Percentiles rank a stretch among this genome's conserved stretches.
Conservation (phyloP, 1,284 basidiomycete genomes). For the Cutaneotrichosporon arboriforme region DNA sequence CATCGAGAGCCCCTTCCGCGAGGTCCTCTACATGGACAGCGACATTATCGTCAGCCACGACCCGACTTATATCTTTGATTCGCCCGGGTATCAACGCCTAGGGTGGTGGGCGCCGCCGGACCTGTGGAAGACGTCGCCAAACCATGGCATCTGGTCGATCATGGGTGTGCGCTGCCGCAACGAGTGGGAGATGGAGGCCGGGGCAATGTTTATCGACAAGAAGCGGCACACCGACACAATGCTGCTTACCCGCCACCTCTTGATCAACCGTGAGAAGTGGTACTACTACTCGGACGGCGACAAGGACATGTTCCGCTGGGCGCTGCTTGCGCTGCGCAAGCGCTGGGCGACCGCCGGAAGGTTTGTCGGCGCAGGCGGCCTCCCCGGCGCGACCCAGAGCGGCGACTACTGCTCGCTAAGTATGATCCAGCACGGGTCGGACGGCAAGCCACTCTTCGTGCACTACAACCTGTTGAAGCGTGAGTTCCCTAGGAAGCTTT, state of each 20-base stretch:
- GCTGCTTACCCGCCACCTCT: conserved; percentile 48
- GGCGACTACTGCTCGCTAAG: conserved; percentile 46
- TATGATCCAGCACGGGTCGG: conserved; percentile 51
- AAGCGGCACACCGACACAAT: conserved; percentile 50
- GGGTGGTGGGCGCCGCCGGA: conserved; percentile 43
- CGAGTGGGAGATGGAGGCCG: conserved; percentile 53
- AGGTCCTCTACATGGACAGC: conserved; percentile 51
- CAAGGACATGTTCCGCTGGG: conserved; percentile 53
- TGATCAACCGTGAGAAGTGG: conserved; percentile 48
- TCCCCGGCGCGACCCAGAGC: conserved; percentile 42
- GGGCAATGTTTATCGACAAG: conserved; percentile 53
- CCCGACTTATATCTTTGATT: conserved; percentile 49
- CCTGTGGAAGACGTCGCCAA: conserved; percentile 49
- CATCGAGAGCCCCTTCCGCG: conserved; percentile 47
- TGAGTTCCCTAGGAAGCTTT: too few relatives aligned
- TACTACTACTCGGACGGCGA: conserved; percentile 52
- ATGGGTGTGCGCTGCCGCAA: conserved; percentile 52
- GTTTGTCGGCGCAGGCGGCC: conserved; percentile 47
- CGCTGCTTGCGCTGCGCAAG: conserved; percentile 50
- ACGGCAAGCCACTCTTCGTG: conserved; percentile 49
- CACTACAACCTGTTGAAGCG: conserved; percentile 52
- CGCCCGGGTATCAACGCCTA: conserved; percentile 45
- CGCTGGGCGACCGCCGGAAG: conserved; percentile 53
- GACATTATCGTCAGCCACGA: conserved; percentile 49
- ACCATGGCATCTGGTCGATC: conserved; percentile 50